Evolutionary conservation across 768 basidiomycete genomes (phyloP), one percentile per base, ranked within the genome.

Genomic region (Coprinellus micaceus): DNA sequence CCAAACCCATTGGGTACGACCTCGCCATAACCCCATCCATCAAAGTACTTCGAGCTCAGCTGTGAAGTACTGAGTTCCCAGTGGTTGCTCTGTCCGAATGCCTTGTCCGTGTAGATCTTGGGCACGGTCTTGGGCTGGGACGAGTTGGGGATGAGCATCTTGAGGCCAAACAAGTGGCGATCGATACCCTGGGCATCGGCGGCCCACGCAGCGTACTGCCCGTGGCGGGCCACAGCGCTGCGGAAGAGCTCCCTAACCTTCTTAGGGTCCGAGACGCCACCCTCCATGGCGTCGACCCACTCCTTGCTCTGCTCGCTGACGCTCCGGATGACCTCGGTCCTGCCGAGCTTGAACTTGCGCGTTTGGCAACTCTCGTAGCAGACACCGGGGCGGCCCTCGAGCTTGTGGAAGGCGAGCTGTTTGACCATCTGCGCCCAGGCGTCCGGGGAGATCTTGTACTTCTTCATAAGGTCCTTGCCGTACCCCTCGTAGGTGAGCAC

Each of bases 1-100:
- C 96, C 96, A 64, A 91, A 96, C 3, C 95, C 96, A 60, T 96
- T 92, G 1, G 84, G 80, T 0, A 97, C 94, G 26, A 98, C 95
- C 81, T 96, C 92, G 7, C 94, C 94, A 67, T 98, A 98, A 13
- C 96, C 97, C 96, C 96, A 98, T 21, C 94, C 94, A 63, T 95
- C 91, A 30, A 99, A 75, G 69, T 80, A 94, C 50, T 77, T 78
- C 43, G 84, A 87, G 49, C 86, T 88, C 56, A 98, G 74, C 71
- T 97, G 91, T 59, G 86, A 89, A 19, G 97, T 99, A 39, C 87
- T 91, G 62, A 98, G 74, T 71, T 96, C 90, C 97, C 97, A 99
- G 69, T 96, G 90, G 59, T 69, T 83, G 43, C 87, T 89, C 68
- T 77, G 78, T 6, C 75, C 64, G 65, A 79, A 96, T 7, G 88